Evolutionary conservation across 257 asterid genomes (phyloP).

Genomic region (Solanum habrochaites): DNA sequence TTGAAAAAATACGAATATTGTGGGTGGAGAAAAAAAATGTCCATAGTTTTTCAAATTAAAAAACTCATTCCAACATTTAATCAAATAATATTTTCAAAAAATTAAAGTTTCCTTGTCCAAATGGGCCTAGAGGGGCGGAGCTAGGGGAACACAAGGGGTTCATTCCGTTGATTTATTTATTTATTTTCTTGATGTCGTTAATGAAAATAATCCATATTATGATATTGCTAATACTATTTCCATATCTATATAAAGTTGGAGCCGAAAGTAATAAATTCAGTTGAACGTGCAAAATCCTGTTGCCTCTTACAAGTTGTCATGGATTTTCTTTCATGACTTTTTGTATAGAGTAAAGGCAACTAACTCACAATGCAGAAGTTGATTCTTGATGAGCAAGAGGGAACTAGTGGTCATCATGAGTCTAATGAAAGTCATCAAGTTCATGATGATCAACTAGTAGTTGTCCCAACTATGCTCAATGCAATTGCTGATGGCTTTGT

Average conservation of each 20-base stretch:
- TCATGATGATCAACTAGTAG: slow-evolving; percentile 14
- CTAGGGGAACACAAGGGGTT: background rate
- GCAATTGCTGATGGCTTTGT: slow-evolving; percentile 38
- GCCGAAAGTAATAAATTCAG: background rate
- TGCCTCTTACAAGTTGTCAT: background rate
- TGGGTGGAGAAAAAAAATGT: background rate
- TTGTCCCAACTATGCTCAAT: slow-evolving; percentile 21
- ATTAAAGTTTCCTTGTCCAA: background rate
- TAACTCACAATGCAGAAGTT: slow-evolving; percentile 15
- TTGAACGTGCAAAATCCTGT: background rate
- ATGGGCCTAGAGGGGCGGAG: background rate
- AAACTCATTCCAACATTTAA: background rate
- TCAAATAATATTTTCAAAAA: background rate
- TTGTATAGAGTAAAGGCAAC: background rate
- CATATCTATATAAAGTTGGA: background rate
- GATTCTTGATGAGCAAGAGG: slow-evolving; percentile 14
- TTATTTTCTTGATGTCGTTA: background rate
- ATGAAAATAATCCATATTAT: background rate
- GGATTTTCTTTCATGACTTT: background rate
- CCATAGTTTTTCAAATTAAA: background rate
- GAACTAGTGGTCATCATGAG: slow-evolving; percentile 1
- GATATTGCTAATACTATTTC: no score
- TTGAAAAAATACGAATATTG: background rate
- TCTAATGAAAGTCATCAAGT: slow-evolving; percentile 10
- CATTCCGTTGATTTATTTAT: background rate